A percentile compares a stretch with the other conserved stretches of the same genome.
phyloP scores from a whole-genome alignment of 2,329 filamentous ascomycete species.

The Cercospora sp. region DNA sequence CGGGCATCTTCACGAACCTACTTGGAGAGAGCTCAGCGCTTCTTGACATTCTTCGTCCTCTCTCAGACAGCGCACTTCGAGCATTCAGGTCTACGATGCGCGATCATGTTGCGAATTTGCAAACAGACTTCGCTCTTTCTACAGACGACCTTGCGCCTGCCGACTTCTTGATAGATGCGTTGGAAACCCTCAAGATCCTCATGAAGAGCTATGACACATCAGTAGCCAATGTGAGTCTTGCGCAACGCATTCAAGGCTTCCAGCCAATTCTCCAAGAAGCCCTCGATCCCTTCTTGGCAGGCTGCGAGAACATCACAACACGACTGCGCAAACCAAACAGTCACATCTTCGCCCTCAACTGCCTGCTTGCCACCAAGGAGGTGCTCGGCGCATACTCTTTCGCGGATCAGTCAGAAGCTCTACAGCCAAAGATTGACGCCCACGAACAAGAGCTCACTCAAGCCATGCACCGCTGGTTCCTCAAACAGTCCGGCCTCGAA shows the following conservation, averaged over 20 bases:
- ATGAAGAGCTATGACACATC: slow-evolving; percentile 88
- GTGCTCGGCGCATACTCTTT: slow-evolving; percentile 64
- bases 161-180: slow-evolving; percentile 74
- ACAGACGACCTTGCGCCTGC: slow-evolving; percentile 75
- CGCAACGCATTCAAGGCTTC: slow-evolving; percentile 67
- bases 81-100: slow-evolving; percentile 81
- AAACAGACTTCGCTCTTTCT: slow-evolving; percentile 69
- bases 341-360: slow-evolving; percentile 74
- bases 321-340: slow-evolving; percentile 60
- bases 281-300: slow-evolving; percentile 80
- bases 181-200: slow-evolving; percentile 74
- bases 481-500: slow-evolving; percentile 70
- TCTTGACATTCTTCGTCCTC: slow-evolving; percentile 64
- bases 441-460: slow-evolving; percentile 55
- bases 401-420: slow-evolving; percentile 45
- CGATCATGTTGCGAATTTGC: slow-evolving; percentile 74
- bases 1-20: slow-evolving; percentile 77
- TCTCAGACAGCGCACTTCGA: slow-evolving; percentile 75
- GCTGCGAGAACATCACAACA: slow-evolving; percentile 69
- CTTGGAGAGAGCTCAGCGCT: slow-evolving; percentile 69
- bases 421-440: slow-evolving; percentile 32
- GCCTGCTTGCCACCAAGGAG: slow-evolving; percentile 59
- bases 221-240: slow-evolving; percentile 54
- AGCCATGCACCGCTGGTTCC: slow-evolving; percentile 65
- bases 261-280: slow-evolving; percentile 73